Base-by-base conservation (phyloP, 805 yeast species). In the Yarrowia bubula region DNA sequence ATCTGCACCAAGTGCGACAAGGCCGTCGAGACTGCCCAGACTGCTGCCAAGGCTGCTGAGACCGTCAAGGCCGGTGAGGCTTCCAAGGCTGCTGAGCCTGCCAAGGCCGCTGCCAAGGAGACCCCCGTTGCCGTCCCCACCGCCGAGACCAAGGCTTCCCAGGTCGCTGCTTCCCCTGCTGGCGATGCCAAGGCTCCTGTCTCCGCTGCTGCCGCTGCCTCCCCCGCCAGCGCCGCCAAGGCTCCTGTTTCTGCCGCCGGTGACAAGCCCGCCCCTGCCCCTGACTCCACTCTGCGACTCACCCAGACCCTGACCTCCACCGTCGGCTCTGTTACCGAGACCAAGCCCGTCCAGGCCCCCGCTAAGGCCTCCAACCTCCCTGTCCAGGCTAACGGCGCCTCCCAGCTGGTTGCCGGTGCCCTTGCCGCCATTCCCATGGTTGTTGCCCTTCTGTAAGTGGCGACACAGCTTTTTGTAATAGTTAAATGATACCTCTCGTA, bases 301-400 rank as follows among this genome's bases (percentile, higher is more conserved):
- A 35, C 38, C 38, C 13, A 35, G 38, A 35, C 38, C 13, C 38
- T 35, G 38, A 35, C 38, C 38, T 10, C 13, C 38, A 35, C 38
- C 13, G 13, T 35, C 13, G 38, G 38, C 38, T 35, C 38, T 35
- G 10, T 8, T 8, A 9, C 10, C 38, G 38, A 35, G 38, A 35
- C 38, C 38, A 35, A 35, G 38, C 38, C 38, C 38, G 38, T 11
- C 38, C 38, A 35, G 38, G 38, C 38, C 38, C 38, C 38, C 38
- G 38, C 38, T 8, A 9, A 35, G 38, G 38, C 10, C 13, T 35
- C 38, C 38, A 13, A 44, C 17, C 15, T 7, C 11, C 48, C 48
- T 14, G 55, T 31, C 8, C 55, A 48, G 55, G 55, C 55, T 17
- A 48, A 48, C 55, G 55, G 55, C 13, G 55, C 55, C 10, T 15